Evolutionary conservation across 345 rosid species (phyloP), one percentile per base, ranked within the genome.

Genomic region (Raphanus raphanistrum): DNA sequence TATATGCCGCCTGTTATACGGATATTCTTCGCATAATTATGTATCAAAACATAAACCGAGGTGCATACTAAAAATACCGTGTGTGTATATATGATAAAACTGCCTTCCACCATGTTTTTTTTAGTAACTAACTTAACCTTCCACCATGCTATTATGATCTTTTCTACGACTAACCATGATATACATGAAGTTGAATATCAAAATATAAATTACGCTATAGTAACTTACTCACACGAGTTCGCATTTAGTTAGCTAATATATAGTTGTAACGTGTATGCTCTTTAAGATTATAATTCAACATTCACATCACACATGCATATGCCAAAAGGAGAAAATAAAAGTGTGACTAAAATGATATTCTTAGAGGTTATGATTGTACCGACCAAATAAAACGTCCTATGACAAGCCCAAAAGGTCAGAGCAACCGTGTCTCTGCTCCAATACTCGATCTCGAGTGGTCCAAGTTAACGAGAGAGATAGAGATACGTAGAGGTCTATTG

Each of bases 391-490:
- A 67, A 73, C 65, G 82, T 26, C 78, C 59, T 68, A 68, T 79
- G 82, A 73, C 78, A 60, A 27, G 25, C 82, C 61, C 74, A 73
- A 79, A 79, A 79, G 78, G 78, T 79, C 82, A 52, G 73, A 67
- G 55, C 55, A 48, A 45, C 55, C 61, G 38, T 29, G 45, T 43
- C 71, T 50, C 15, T 64, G 27, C 25, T 77, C 48, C 70, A 36
- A 27, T 32, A 25, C 55, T 73, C 27, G 11, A 21, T 63, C 52
- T 61, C 59, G 28, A 52, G 78, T 79, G 82, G 78, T 79, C 82
- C 74, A 73, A 31, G 70, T 27, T 25, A 59, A 21, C 62, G 55
- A 72, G n/a, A 64, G 58, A 27, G 10, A 21, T 16, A 64, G 10
- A 52, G 29, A 25, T 2, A 32, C 13, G 38, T 64, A 17, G 59